phyloP scores from a whole-genome alignment of 768 basidiomycete genomes.

The Lactifluus rugatus region DNA sequence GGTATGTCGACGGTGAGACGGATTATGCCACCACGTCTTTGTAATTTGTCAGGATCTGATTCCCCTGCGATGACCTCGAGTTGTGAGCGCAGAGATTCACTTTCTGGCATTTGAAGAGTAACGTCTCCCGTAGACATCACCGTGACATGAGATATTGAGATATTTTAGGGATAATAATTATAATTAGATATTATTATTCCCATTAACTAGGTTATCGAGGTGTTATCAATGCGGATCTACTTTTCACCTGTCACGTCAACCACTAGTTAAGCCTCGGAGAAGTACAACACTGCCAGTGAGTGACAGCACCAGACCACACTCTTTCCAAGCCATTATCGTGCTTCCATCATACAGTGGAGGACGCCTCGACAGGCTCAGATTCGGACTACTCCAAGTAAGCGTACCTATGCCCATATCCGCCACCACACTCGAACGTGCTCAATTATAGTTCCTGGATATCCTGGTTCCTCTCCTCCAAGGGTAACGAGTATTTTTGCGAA shows the following conservation, averaged over 20 bases:
- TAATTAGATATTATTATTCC: background rate
- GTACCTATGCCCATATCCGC: background rate
- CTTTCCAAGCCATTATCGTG: constrained; percentile 21
- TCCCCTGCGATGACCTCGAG: constrained; percentile 9
- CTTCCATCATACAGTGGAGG: constrained; percentile 56
- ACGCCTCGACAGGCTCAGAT: constrained; percentile 85
- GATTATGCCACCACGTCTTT: constrained; percentile 28
- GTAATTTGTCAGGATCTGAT: background rate
- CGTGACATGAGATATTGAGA: too few species aligned
- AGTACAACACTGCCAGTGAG: constrained; percentile 4
- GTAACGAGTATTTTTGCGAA: constrained; percentile 99
- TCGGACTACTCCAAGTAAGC: constrained; percentile 92
- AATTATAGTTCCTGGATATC: constrained; percentile 71
- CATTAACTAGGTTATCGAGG: background rate
- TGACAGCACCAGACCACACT: background rate
- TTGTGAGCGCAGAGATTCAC: constrained; percentile 19
- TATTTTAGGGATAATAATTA: too few species aligned
- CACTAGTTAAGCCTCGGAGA: background rate
- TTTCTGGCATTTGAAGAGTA: constrained; percentile 23
- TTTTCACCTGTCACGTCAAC: background rate
- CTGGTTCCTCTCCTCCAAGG: constrained; percentile 94
- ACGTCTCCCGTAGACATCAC: constrained; percentile 19
- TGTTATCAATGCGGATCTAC: background rate
- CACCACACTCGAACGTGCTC: constrained; percentile 10
- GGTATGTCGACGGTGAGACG: constrained; percentile 51